Conservation (phyloP, 441 rosid genomes). For the Aquilaria agallochum region DNA sequence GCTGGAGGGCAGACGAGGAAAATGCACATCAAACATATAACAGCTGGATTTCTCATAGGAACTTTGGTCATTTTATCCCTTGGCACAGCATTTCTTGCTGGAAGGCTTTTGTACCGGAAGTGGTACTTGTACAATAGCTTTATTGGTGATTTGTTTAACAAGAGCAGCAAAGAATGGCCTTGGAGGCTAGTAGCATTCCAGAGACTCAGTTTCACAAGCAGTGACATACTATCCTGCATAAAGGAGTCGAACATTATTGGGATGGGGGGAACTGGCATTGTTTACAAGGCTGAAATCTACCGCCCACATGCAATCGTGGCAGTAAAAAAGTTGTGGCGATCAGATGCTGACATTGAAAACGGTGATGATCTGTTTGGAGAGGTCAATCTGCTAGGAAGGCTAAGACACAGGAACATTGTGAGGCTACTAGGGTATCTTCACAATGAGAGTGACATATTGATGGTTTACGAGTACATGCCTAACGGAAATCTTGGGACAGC, state of each 20-base stretch:
- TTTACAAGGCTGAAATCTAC: slow-evolving; percentile 73
- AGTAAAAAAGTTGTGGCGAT: slow-evolving; percentile 79
- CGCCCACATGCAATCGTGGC: slow-evolving; percentile 54
- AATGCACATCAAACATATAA: slow-evolving; percentile 45
- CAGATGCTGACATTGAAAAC: slow-evolving; percentile 36
- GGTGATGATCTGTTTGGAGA: slow-evolving; percentile 54
- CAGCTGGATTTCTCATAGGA: slow-evolving; percentile 47
- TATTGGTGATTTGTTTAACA: slow-evolving; percentile 40
- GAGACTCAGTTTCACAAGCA: slow-evolving; percentile 57
- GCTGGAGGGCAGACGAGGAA: slow-evolving; percentile 19
- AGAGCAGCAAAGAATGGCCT: slow-evolving; percentile 65
- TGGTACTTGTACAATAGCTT: slow-evolving; percentile 61
- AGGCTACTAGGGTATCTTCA: slow-evolving; percentile 64
- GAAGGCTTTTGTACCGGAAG: slow-evolving; percentile 48
- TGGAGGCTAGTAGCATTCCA: slow-evolving; percentile 83
- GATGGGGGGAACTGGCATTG: slow-evolving; percentile 78
- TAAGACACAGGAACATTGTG: slow-evolving; percentile 73
- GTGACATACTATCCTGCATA: slow-evolving; percentile 55
- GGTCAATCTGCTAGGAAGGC: slow-evolving; percentile 62
- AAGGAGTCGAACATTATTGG: slow-evolving; percentile 69
- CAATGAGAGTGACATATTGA: slow-evolving; percentile 65
- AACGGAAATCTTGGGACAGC: slow-evolving; percentile 75
- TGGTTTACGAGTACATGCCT: slow-evolving; percentile 72
- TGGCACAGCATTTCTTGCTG: slow-evolving; percentile 37
- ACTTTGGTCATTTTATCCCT: slow-evolving; percentile 35